phyloP scores from a whole-genome alignment of 441 rosid species.

The Corymbia citriodora region DNA sequence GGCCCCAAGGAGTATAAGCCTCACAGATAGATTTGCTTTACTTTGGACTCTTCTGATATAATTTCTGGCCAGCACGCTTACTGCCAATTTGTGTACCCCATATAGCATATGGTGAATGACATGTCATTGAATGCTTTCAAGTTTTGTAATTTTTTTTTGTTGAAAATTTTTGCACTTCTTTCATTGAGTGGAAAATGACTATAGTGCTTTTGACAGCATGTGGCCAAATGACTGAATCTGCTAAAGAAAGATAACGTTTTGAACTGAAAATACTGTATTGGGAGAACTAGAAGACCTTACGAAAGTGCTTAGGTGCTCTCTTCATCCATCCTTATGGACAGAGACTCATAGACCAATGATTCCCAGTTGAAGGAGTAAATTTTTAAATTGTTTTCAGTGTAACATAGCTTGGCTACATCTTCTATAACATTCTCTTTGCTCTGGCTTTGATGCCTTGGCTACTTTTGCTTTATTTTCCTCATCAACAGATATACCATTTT shows the following conservation, averaged over 20 bases:
- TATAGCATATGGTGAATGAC: background rate
- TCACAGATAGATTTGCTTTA: background rate
- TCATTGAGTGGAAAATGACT: background rate
- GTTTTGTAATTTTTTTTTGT: background rate
- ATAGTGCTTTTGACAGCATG: background rate
- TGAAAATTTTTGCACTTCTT: background rate
- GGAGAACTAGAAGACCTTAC: background rate
- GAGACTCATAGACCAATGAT: background rate
- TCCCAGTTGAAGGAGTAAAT: background rate
- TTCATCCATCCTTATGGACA: background rate
- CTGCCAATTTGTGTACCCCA: background rate
- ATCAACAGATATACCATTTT: background rate
- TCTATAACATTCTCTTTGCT: background rate
- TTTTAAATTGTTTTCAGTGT: background rate
- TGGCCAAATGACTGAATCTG: background rate
- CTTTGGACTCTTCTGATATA: background rate
- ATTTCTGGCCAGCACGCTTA: background rate
- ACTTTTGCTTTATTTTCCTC: background rate
- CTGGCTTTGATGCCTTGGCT: background rate
- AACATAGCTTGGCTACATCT: background rate
- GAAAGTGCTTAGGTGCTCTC: background rate
- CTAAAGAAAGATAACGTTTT: background rate
- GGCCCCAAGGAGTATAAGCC: background rate
- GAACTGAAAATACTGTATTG: background rate
- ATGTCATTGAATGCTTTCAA: background rate